Conservation (phyloP, 2,329 filamentous ascomycete species). For the Zymoseptoria passerinii region DNA sequence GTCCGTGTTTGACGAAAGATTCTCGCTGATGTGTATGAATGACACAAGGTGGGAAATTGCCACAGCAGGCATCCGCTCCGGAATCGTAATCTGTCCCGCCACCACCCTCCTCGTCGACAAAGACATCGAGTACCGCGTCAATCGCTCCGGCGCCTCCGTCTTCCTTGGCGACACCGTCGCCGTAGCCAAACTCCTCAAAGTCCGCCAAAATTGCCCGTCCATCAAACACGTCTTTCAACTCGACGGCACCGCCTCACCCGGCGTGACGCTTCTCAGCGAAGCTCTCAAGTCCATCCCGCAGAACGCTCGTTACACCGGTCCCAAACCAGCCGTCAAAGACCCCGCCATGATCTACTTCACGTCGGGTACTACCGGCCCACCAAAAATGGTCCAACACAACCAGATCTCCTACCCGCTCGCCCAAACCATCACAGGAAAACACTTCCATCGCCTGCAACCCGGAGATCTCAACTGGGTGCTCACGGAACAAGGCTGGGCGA, state of each 20-base stretch:
- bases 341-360: conserved; percentile 36
- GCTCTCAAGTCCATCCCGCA: conserved; percentile 22
- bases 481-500: conserved; percentile 37
- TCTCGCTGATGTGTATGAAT: too few relatives aligned
- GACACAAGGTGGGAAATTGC: conserved; percentile 38
- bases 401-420: conserved; percentile 36
- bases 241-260: conserved; percentile 14
- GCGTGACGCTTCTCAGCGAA: conserved; percentile 22
- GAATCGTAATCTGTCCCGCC: conserved; percentile 33
- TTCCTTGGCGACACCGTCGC: conserved; percentile 33
- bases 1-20: too few relatives aligned
- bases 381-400: conserved; percentile 37
- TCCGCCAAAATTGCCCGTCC: conserved; percentile 27
- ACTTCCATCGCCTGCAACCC: conserved; percentile 32
- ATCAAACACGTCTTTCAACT: conserved; percentile 31
- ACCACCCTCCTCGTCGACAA: conserved; percentile 33
- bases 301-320: conserved; percentile 18
- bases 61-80: conserved; percentile 30
- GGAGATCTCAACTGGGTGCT: conserved; percentile 34
- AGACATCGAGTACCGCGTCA: conserved; percentile 34
- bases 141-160: conserved; percentile 28
- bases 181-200: conserved; percentile 29
- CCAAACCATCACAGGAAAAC: conserved; percentile 33
- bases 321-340: conserved; percentile 23
- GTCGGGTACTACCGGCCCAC: conserved; percentile 34